These are phyloP conservation scores for Neurospora crassa DNA, from an alignment of 2,329 filamentous ascomycete species.

Conservation along the genomic window DNA sequence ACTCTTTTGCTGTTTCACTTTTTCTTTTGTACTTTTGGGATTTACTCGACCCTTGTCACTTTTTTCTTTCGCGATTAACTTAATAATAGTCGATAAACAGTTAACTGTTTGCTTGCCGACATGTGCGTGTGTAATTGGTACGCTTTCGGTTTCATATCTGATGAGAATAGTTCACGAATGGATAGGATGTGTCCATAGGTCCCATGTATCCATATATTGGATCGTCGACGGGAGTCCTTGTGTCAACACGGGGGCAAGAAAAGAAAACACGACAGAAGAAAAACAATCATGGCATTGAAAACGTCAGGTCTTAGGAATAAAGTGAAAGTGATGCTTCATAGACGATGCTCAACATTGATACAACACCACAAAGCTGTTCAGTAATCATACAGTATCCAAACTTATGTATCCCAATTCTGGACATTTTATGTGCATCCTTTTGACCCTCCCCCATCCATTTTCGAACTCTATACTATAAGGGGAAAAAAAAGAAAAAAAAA, in stretches of 20 bases:
- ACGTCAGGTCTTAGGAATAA: not conserved
- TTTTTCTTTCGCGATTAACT: too few relatives aligned
- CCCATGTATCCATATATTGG: too few relatives aligned
- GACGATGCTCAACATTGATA: not conserved
- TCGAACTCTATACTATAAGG: not conserved
- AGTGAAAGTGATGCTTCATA: not conserved
- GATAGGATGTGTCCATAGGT: too few relatives aligned
- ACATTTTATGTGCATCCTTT: not conserved
- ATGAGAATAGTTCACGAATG: too few relatives aligned
- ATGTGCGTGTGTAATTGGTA: not conserved
- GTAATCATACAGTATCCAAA: not conserved
- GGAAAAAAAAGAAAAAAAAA: not conserved
- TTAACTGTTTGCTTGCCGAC: too few relatives aligned
- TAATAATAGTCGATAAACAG: too few relatives aligned
- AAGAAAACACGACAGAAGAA: not conserved
- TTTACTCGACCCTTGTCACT: too few relatives aligned
- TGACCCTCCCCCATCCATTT: not conserved
- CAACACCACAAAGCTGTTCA: too few relatives aligned
- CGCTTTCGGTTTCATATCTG: too few relatives aligned
- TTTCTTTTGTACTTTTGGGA: not conserved
- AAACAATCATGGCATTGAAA: fast-evolving
- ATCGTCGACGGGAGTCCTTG: too few relatives aligned
- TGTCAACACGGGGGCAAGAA: too few relatives aligned
- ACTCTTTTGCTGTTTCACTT: not conserved
- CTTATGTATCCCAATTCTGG: not conserved